phyloP scores from a whole-genome alignment of 179 eudicot genomes.

The Patellifolia procumbens region DNA sequence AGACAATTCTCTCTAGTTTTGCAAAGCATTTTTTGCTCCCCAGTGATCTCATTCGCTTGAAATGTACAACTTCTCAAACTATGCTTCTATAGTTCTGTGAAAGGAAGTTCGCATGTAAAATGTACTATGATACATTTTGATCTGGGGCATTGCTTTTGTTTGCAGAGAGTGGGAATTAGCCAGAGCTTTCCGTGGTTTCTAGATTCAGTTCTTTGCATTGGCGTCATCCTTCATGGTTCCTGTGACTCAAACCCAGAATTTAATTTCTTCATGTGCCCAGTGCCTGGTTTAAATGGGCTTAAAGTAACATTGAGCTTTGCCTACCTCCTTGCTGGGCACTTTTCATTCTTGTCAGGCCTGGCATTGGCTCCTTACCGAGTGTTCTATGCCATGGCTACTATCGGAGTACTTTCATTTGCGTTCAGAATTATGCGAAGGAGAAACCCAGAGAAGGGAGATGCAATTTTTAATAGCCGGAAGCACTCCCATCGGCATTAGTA shows the following conservation, averaged over 20 bases:
- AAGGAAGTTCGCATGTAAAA: not conserved
- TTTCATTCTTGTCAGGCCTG: slow-evolving; percentile 64
- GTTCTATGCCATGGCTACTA: slow-evolving; percentile 79
- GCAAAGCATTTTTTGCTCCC: not conserved
- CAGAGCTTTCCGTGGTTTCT: slow-evolving; percentile 67
- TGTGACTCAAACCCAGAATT: slow-evolving; percentile 79
- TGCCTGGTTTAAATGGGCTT: slow-evolving; percentile 45
- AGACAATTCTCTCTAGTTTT: not conserved
- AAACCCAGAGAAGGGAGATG: slow-evolving; percentile 70
- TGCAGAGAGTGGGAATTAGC: slow-evolving; percentile 72
- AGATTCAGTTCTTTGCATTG: slow-evolving; percentile 71
- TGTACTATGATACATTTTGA: not conserved
- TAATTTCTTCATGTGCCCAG: slow-evolving; percentile 59
- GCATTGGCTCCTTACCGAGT: slow-evolving; percentile 75
- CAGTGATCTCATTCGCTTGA: not conserved
- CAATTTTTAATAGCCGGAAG: slow-evolving; percentile 59
- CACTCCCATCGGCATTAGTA: slow-evolving; percentile 75
- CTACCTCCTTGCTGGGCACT: slow-evolving; percentile 82
- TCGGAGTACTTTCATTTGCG: slow-evolving; percentile 69
- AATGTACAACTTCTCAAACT: not conserved
- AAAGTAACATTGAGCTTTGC: slow-evolving; percentile 65
- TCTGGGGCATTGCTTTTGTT: slow-evolving; percentile 28
- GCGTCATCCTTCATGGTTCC: slow-evolving; percentile 82
- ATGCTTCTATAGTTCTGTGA: not conserved
- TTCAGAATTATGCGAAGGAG: slow-evolving; percentile 67